These are phyloP conservation scores for Penicillium sp. DNA, from an alignment of 2,329 filamentous ascomycete species.

Conservation along the genomic window DNA sequence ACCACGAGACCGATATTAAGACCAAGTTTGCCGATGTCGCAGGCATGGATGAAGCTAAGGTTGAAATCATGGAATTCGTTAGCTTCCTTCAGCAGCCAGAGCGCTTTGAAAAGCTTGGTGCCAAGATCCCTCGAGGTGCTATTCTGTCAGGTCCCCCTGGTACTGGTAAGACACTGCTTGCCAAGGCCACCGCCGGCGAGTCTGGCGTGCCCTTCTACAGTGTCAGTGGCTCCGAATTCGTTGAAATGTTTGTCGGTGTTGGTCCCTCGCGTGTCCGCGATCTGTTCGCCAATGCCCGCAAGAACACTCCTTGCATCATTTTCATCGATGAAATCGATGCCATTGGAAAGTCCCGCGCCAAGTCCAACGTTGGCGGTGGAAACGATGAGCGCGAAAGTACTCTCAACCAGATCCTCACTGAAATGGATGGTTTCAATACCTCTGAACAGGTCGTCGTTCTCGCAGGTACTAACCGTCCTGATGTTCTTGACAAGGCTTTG, in stretches of 20 bases:
- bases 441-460: slow-evolving; percentile 94
- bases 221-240: slow-evolving; percentile 97
- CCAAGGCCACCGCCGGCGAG: slow-evolving; percentile 96
- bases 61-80: slow-evolving; percentile 99
- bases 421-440: slow-evolving; percentile 99
- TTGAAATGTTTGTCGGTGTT: slow-evolving; percentile 99
- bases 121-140: slow-evolving; percentile 95
- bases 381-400: slow-evolving; percentile 98
- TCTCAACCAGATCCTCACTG: slow-evolving; percentile 95
- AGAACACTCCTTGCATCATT: slow-evolving; percentile 97
- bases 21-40: slow-evolving; percentile 97
- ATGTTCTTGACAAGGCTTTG: slow-evolving; percentile 90
- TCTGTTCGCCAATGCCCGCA: slow-evolving; percentile 88
- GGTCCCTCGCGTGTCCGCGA: slow-evolving; percentile 94
- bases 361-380: slow-evolving; percentile 80
- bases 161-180: slow-evolving; percentile 96
- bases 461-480: slow-evolving; percentile 92
- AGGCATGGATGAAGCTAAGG: slow-evolving; percentile 96
- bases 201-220: slow-evolving; percentile 97
- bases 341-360: slow-evolving; percentile 85
- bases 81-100: slow-evolving; percentile 93
- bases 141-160: slow-evolving; percentile 97
- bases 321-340: slow-evolving; percentile 99
- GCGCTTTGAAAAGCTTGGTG: slow-evolving; percentile 88
- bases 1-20: slow-evolving; percentile 93